Base-by-base conservation (phyloP, 1,284 basidiomycete genomes). In the Ustilago cynodontis region DNA sequence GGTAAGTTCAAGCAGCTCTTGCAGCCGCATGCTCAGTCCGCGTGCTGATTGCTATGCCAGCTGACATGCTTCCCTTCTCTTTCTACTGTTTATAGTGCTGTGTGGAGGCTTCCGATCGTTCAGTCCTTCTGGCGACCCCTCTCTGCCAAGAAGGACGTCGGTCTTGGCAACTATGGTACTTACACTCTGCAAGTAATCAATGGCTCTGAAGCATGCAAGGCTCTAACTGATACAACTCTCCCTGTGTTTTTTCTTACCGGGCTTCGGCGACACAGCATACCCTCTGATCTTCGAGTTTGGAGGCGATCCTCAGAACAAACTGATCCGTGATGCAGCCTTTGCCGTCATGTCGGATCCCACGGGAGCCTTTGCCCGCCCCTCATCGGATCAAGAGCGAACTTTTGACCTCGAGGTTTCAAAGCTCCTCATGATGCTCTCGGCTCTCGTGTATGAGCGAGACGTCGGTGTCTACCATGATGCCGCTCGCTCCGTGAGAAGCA, bases 211-310 rank as follows among this genome's bases (percentile, higher is more conserved):
- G n/a, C 29, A 16, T 33, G 7, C 26, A 14, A 26, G 22, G 0
- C 47, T 28, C 47, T 49, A 13, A 49, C 47, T 20, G n/a, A 22
- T 10, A 3, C 37, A n/a, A 1, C 37, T 8, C n/a, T 20, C 22
- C 22, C 13, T 10, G 10, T 14, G 14, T 39, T 18, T 20, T 35
- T 22, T 26, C 37, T 24, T 13, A 28, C 16, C 16, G 29, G 4
- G 28, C 20, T 47, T 29, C 20, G 2, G 20, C 41, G 11, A 10
- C 8, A 16, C 57, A 85, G 86, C 79, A 2, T 86, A 86, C 61
- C 86, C 85, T 39, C 68, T 80, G 18, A 85, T 87, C 53, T 87
- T 86, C 43, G 65, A 83, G 41, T 81, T 84, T 53, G 60, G 45
- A 24, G 67, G 59, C 39, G 47, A 43, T 43, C 73, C 68, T 8